A percentile compares a stretch with the other conserved stretches of the same genome.
These are phyloP conservation scores for Hygrocybe punicea DNA, from an alignment of 768 basidiomycete species.

Conservation along the genomic window DNA sequence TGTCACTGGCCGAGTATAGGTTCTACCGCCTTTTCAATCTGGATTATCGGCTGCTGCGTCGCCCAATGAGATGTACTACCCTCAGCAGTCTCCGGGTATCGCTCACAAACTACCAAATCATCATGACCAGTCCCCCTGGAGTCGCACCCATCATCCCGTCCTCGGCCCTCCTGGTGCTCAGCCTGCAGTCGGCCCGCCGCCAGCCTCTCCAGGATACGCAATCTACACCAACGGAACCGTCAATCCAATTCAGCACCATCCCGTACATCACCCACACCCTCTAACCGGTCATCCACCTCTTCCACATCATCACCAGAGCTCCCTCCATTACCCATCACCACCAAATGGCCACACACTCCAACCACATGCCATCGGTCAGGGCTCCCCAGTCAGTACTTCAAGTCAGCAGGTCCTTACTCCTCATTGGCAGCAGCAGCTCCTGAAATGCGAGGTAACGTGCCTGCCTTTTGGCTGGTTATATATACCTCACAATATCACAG, in stretches of 20 bases:
- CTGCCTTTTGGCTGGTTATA: constrained; percentile 9
- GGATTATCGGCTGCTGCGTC: not conserved
- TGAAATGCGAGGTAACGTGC: constrained; percentile 87
- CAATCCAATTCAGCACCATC: constrained; percentile 60
- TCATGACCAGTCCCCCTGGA: constrained; percentile 75
- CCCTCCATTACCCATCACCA: constrained; percentile 77
- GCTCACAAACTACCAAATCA: constrained; percentile 71
- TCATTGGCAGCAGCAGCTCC: constrained; percentile 91
- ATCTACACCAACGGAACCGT: constrained; percentile 70
- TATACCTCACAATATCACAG: constrained; percentile 37
- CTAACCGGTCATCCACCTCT: constrained; percentile 47
- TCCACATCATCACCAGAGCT: constrained; percentile 74
- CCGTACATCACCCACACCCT: constrained; percentile 52
- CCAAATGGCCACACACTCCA: constrained; percentile 62
- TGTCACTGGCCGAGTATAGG: not conserved
- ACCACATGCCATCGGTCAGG: constrained; percentile 54
- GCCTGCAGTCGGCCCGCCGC: constrained; percentile 59
- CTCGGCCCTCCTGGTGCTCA: constrained; percentile 49
- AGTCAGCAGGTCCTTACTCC: constrained; percentile 65
- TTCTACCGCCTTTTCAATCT: not conserved
- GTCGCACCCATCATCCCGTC: constrained; percentile 54
- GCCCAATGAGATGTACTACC: constrained; percentile 72
- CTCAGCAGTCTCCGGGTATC: constrained; percentile 80
- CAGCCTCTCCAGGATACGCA: constrained; percentile 71
- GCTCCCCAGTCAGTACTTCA: constrained; percentile 50